These are phyloP conservation scores for Phalaenopsis equestris DNA, from an alignment of 106 monocot species.

Conservation along the genomic window DNA sequence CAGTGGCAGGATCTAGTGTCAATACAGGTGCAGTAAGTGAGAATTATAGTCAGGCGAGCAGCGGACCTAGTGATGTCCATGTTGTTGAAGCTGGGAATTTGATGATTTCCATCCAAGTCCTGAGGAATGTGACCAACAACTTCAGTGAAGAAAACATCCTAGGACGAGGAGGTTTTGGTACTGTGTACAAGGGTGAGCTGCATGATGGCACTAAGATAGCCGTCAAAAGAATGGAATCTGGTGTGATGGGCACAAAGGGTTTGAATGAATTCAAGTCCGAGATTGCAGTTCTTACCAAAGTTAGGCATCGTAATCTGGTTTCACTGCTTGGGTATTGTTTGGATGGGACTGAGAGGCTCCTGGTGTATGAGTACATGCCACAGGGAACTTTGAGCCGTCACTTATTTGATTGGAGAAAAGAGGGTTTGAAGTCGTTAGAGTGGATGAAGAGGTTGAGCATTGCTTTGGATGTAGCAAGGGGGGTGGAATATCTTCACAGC, in stretches of 20 bases:
- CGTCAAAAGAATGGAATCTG: constrained; percentile 47
- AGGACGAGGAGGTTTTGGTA: constrained; percentile 43
- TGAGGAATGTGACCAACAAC: constrained; percentile 29
- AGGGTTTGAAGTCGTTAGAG: constrained; percentile 26
- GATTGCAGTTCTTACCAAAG: constrained; percentile 42
- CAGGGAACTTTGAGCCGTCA: constrained; percentile 34
- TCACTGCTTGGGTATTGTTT: constrained; percentile 44
- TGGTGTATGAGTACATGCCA: constrained; percentile 49
- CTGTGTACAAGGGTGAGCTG: constrained; percentile 41
- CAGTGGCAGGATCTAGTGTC: constrained; percentile 24
- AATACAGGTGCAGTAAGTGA: constrained; percentile 25
- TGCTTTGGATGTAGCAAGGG: constrained; percentile 42
- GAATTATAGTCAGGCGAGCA: constrained; percentile 25
- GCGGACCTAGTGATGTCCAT: constrained; percentile 25
- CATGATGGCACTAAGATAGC: constrained; percentile 48
- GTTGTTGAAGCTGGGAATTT: constrained; percentile 37
- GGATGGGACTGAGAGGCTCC: constrained; percentile 40
- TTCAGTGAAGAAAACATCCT: constrained; percentile 39
- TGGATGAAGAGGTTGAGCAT: constrained; percentile 44
- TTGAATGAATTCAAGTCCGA: constrained; percentile 40
- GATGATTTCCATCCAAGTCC: constrained; percentile 41
- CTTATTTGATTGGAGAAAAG: constrained; percentile 34
- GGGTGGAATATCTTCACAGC: constrained; percentile 37
- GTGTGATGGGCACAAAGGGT: constrained; percentile 37
- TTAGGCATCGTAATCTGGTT: constrained; percentile 41